These are phyloP conservation scores for Tolypocladium amazonense DNA, from an alignment of 2,329 filamentous ascomycete genomes.

Conservation along the genomic window DNA sequence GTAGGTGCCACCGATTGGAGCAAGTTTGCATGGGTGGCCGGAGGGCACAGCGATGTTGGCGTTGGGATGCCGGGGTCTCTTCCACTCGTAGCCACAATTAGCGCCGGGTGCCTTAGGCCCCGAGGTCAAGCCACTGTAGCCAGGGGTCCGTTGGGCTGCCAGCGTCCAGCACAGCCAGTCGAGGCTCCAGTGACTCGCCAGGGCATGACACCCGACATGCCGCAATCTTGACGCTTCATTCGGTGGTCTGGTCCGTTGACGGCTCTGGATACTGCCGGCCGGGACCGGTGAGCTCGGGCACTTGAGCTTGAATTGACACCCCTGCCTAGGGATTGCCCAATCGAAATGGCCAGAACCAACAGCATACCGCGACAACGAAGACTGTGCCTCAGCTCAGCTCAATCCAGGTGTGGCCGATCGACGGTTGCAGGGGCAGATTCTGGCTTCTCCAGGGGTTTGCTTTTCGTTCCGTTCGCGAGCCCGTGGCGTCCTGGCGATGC, in stretches of 20 bases:
- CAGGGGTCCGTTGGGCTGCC: background rate
- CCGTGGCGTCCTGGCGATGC: background rate
- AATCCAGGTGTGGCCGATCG: background rate
- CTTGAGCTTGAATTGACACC: background rate
- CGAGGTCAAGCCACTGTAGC: background rate
- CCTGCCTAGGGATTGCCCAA: background rate
- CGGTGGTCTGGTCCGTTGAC: background rate
- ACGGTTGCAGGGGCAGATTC: background rate
- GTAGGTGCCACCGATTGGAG: background rate
- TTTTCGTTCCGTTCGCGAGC: background rate
- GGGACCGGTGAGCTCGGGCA: too few species aligned
- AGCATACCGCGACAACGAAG: background rate
- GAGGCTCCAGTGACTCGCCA: background rate
- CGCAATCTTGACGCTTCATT: background rate
- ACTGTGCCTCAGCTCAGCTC: background rate
- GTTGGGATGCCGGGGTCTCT: background rate
- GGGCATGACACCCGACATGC: background rate
- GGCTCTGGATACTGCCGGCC: background rate
- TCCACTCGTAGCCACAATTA: background rate
- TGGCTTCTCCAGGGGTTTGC: background rate
- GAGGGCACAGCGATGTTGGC: background rate
- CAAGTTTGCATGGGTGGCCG: background rate
- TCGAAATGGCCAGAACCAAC: background rate
- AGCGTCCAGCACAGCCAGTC: background rate
- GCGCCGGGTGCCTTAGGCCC: background rate